Conservation (phyloP, 1,284 basidiomycete species). For the Volvariella surrecta region DNA sequence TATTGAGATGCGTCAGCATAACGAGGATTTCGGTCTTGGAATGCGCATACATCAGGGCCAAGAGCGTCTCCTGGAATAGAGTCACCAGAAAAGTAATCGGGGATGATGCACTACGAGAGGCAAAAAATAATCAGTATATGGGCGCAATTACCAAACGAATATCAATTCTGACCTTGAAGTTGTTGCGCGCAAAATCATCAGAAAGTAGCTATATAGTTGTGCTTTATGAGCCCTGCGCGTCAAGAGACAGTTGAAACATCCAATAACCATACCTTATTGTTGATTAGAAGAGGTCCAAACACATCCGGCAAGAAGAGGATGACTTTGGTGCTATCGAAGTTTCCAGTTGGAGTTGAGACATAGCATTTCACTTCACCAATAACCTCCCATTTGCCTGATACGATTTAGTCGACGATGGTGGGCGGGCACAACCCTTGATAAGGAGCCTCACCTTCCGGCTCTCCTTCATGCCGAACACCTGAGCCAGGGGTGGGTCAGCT, state of each 20-base stretch:
- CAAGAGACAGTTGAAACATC: no score
- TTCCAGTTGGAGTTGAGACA: constrained; percentile 33
- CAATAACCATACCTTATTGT: constrained; percentile 30
- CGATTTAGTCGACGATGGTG: background rate
- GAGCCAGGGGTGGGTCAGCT: constrained; percentile 1
- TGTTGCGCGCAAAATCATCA: constrained; percentile 69
- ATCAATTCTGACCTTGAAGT: constrained; percentile 28
- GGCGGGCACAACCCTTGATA: background rate
- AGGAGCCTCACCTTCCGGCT: constrained; percentile 30
- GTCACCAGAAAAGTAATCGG: constrained; percentile 58
- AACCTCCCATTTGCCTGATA: constrained; percentile 31
- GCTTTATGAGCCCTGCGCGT: background rate
- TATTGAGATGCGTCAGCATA: background rate
- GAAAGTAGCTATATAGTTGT: constrained; percentile 40
- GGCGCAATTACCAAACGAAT: background rate
- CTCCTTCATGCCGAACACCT: constrained; percentile 53
- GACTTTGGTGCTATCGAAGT: constrained; percentile 44
- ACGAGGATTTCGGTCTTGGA: constrained; percentile 3
- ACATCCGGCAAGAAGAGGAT: constrained; percentile 53
- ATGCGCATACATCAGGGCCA: constrained; percentile 24
- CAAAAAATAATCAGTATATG: background rate
- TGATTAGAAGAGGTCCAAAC: constrained; percentile 55
- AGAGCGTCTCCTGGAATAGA: constrained; percentile 33
- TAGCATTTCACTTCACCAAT: constrained; percentile 40
- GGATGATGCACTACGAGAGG: constrained; percentile 27